These are phyloP conservation scores for Dactylellina cionopaga DNA, from an alignment of 2,329 filamentous ascomycete species.

Conservation along the genomic window DNA sequence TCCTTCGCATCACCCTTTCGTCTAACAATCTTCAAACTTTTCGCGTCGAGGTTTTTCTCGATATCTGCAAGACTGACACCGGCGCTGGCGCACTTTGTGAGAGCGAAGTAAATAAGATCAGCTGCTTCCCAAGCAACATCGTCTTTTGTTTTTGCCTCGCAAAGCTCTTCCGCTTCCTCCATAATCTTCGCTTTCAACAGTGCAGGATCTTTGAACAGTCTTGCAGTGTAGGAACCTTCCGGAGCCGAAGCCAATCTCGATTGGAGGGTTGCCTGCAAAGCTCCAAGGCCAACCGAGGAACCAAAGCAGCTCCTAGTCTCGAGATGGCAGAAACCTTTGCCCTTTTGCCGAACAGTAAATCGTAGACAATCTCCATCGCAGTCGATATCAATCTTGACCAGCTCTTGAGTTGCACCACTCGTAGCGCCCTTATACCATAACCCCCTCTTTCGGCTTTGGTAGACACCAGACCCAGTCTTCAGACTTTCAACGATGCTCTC, in stretches of 20 bases:
- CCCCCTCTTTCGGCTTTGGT: constrained; percentile 94
- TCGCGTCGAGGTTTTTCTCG: constrained; percentile 89
- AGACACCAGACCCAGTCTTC: constrained; percentile 82
- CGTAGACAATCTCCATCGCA: constrained; percentile 93
- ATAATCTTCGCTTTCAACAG: constrained; percentile 94
- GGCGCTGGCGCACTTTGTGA: constrained; percentile 85
- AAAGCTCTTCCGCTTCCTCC: constrained; percentile 96
- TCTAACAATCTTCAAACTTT: constrained; percentile 94
- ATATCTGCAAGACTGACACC: constrained; percentile 89
- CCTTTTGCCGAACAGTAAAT: constrained; percentile 89
- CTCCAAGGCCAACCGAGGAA: constrained; percentile 79
- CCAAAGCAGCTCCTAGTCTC: constrained; percentile 94
- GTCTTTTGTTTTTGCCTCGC: constrained; percentile 80
- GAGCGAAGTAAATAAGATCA: constrained; percentile 93
- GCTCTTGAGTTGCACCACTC: constrained; percentile 90
- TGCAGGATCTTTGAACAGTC: constrained; percentile 90
- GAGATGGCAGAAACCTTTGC: constrained; percentile 90
- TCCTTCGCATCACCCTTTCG: constrained; percentile 93
- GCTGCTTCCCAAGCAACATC: constrained; percentile 94
- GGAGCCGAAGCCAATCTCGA: constrained; percentile 85
- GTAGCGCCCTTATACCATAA: constrained; percentile 97
- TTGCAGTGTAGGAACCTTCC: constrained; percentile 88
- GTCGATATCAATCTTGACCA: constrained; percentile 84
- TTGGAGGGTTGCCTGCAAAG: constrained; percentile 85
- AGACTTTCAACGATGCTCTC: constrained; percentile 90